phyloP scores from a whole-genome alignment of 768 basidiomycete species.

The Terana coerulea region DNA sequence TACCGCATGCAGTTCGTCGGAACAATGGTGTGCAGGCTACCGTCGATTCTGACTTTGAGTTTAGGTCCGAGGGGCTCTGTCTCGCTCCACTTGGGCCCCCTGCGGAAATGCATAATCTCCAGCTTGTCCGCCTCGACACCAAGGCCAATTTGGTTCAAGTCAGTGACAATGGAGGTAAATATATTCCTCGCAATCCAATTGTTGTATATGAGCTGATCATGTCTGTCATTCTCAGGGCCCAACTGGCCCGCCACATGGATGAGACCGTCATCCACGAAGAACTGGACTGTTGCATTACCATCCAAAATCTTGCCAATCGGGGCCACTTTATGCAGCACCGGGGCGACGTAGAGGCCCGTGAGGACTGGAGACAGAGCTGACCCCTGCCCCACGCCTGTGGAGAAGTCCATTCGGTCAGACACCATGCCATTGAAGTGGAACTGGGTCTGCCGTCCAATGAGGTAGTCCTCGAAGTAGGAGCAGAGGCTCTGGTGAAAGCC shows the following conservation, averaged over 20 bases:
- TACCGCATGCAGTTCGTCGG: slow-evolving; percentile 6
- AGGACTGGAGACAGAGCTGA: slow-evolving; percentile 15
- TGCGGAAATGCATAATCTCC: slow-evolving; percentile 17
- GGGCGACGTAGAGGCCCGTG: slow-evolving; percentile 15
- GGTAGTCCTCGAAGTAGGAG: slow-evolving; percentile 13
- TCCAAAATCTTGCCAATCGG: not conserved
- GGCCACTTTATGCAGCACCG: slow-evolving; percentile 3
- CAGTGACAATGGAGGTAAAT: not conserved
- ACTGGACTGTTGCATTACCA: not conserved
- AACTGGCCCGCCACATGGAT: slow-evolving; percentile 2
- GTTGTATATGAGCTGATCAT: slow-evolving; percentile 1
- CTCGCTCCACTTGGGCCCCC: not conserved
- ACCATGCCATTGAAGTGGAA: slow-evolving; percentile 7
- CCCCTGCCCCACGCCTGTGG: slow-evolving; percentile 13
- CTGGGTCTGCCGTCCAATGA: slow-evolving; percentile 5
- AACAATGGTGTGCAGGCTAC: slow-evolving; percentile 1
- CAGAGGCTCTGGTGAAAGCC: slow-evolving; percentile 12
- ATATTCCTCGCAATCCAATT: not conserved
- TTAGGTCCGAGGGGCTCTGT: not conserved
- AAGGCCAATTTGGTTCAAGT: slow-evolving; percentile 11
- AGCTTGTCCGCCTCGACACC: slow-evolving; percentile 10
- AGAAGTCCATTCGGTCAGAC: not conserved
- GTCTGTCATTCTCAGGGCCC: not conserved
- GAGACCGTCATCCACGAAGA: slow-evolving; percentile 17
- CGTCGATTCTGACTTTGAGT: slow-evolving; percentile 4